Base-by-base conservation (phyloP, 2,329 filamentous ascomycete species). In the Salinomyces thailandicus region DNA sequence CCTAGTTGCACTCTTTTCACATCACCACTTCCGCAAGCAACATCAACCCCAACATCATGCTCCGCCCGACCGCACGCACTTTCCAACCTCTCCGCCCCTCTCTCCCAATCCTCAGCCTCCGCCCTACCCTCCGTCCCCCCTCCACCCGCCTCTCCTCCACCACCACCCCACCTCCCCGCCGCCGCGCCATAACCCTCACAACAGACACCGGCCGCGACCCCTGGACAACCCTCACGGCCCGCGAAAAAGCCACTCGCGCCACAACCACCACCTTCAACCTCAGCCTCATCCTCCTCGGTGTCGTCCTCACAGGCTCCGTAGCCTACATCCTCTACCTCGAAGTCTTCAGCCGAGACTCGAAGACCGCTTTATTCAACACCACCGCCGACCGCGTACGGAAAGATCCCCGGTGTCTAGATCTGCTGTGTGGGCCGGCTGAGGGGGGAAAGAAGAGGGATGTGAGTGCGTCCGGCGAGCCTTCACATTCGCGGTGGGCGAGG, bases 181-280 rank as follows among this genome's bases (percentile, higher is more conserved):
- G 84, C 36, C 78, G 73, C 52, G 71, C 77, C 26, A 77, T 95
- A 17, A 94, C 86, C 0, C 74, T 89, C 0, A 79, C 87, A 52
- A 91, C 85, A 50, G 89, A 95, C 50, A 81, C 85, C 53, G 89
- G 89, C 5, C 71, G 73, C 45, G 77, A 94, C 1, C 75, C 77
- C 3, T 96, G 89, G 89, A 71, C 67, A 3, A 71, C 91, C 37
- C 72, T 96, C 2, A 85, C 79, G 1, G 66, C 64, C 0, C 66
- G 66, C 32, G 89, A 95, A 58, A 95, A 94, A 60, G 77, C 79
- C 2, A 81, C 81, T 16, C 75, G 89, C 26, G 83, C 85, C 6
- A 89, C 85, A 1, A 87, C 95, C 61, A 89, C 95, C 61, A 82
- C 80, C 12, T 81, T 93, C 66, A 95, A 96, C 61, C 77, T 94